phyloP scores from a whole-genome alignment of 2,329 filamentous ascomycete genomes.

The Claviceps paspali region DNA sequence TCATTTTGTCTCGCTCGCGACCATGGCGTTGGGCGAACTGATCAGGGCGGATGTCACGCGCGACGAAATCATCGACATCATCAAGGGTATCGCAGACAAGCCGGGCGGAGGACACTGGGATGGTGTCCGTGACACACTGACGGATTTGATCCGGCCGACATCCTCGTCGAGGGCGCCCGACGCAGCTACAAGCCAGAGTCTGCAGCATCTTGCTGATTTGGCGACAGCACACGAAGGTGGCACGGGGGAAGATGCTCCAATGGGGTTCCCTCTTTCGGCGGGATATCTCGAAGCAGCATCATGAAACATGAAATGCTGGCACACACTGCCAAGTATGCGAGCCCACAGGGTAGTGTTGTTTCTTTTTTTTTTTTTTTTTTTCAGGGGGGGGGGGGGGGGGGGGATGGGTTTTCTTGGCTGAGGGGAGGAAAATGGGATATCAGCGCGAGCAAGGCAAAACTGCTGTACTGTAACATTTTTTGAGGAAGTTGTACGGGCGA shows the following conservation, averaged over 20 bases:
- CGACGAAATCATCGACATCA: slow-evolving; percentile 39
- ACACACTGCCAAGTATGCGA: background rate
- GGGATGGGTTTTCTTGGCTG: too few species aligned
- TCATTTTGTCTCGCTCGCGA: slow-evolving; percentile 46
- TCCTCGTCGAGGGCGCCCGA: slow-evolving; percentile 17
- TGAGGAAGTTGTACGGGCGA: too few species aligned
- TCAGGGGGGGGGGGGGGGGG: background rate
- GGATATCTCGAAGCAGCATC: slow-evolving; percentile 18
- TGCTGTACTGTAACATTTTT: too few species aligned
- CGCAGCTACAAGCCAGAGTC: slow-evolving; percentile 31
- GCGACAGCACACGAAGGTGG: slow-evolving; percentile 29
- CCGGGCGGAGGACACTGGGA: slow-evolving; percentile 41
- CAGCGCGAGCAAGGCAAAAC: too few species aligned
- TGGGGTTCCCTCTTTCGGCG: slow-evolving; percentile 18
- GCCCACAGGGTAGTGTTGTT: background rate
- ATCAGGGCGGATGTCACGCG: slow-evolving; percentile 37
- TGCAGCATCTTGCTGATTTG: slow-evolving; percentile 47
- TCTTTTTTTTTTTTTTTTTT: too few species aligned
- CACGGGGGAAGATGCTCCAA: slow-evolving; percentile 15
- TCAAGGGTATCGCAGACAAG: slow-evolving; percentile 41
- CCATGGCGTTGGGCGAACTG: slow-evolving; percentile 46
- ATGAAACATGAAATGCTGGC: too few species aligned
- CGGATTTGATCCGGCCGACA: slow-evolving; percentile 19
- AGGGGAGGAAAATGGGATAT: too few species aligned
- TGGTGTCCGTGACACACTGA: slow-evolving; percentile 30